Conservation (phyloP, 2,329 filamentous ascomycete species). For the Escovopsis sp. region DNA sequence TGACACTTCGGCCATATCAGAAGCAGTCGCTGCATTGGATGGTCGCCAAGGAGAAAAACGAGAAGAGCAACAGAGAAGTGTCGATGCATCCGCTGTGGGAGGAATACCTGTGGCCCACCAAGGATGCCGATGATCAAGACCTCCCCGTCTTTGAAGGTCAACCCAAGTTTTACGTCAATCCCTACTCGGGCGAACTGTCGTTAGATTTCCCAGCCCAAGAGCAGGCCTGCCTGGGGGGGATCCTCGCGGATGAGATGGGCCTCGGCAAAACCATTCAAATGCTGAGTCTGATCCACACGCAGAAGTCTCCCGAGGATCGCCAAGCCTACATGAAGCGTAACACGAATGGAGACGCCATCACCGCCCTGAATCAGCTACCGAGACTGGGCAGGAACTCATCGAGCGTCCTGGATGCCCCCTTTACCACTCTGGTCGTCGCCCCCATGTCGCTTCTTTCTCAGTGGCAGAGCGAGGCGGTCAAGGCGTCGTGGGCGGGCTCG, state of each 20-base stretch:
- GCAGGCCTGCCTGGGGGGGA: conserved; percentile 84
- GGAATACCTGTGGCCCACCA: conserved; percentile 77
- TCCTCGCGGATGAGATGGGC: conserved; percentile 95
- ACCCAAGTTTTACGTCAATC: conserved; percentile 81
- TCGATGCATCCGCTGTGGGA: conserved; percentile 98
- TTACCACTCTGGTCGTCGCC: conserved; percentile 87
- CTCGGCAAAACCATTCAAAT: conserved; percentile 98
- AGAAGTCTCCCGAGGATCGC: conserved; percentile 45
- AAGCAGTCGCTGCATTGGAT: conserved; percentile 96
- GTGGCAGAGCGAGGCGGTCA: conserved; percentile 91
- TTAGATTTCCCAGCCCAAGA: conserved; percentile 86
- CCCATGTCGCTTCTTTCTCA: conserved; percentile 94
- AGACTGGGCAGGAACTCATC: conserved; percentile 43
- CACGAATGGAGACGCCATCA: conserved; percentile 12
- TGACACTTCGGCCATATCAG: conserved; percentile 82
- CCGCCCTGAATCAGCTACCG: conserved; percentile 45
- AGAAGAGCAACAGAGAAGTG: conserved; percentile 51
- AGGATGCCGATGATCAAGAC: conserved; percentile 73
- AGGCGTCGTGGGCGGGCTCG: conserved; percentile 71
- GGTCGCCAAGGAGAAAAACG: conserved; percentile 79
- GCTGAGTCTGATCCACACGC: conserved; percentile 81
- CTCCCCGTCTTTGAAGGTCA: conserved; percentile 51
- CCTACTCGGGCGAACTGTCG: conserved; percentile 88
- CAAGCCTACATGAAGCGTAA: conserved; percentile 19
- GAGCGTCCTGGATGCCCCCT: conserved; percentile 54